Conservation (phyloP, 495 filamentous ascomycete genomes). For the Tuber brumale region DNA sequence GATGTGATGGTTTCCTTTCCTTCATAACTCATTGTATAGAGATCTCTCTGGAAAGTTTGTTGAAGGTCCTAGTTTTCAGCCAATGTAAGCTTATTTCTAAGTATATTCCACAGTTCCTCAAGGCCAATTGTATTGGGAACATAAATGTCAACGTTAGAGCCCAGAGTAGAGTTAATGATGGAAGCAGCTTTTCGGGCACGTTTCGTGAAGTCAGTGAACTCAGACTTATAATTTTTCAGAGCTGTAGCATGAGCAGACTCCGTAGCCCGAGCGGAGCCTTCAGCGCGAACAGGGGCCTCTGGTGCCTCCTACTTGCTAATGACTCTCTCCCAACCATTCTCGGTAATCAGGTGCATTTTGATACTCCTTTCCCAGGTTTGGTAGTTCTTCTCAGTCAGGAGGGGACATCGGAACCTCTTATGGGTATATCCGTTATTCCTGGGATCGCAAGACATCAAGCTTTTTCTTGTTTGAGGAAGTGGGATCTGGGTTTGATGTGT, state of each 20-base stretch:
- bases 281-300: not conserved
- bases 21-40: not conserved
- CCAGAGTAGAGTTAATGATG: not conserved
- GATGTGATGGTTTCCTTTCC: not conserved
- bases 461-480: no score
- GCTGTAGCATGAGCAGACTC: not conserved
- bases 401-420: not conserved
- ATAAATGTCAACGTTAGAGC: no score
- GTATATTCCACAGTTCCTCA: not conserved
- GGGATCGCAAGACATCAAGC: no score
- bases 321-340: not conserved
- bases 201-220: not conserved
- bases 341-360: not conserved
- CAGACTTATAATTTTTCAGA: not conserved
- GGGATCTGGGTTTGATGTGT: no score
- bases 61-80: not conserved
- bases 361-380: not conserved
- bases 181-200: not conserved
- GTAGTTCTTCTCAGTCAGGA: not conserved
- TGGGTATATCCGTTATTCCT: not conserved
- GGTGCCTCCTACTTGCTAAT: not conserved
- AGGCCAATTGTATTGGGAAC: no score
- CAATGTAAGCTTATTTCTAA: not conserved
- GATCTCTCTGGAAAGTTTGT: not conserved
- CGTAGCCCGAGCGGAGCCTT: not conserved